These are phyloP conservation scores for Pichia sp. DNA, from an alignment of 1,139 yeast species.

Conservation along the genomic window DNA sequence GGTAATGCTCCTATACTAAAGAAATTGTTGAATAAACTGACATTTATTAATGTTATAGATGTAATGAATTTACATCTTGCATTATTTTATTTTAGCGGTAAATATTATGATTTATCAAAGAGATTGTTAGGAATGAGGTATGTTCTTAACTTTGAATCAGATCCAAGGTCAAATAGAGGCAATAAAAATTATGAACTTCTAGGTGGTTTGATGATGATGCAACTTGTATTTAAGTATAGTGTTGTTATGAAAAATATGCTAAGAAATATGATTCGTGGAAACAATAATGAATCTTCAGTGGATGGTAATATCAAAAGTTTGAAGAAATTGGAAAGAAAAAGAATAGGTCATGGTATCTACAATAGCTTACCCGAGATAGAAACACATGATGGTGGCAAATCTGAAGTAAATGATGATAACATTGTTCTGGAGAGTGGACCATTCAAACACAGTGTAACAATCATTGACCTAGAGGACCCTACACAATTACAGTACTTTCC, in stretches of 20 bases:
- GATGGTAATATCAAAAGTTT: neutral
- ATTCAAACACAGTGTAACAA: slow-evolving; percentile 4
- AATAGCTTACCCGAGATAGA: neutral
- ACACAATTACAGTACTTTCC: slow-evolving; percentile 62
- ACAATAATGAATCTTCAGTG: neutral
- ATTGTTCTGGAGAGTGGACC: neutral
- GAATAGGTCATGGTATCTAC: neutral
- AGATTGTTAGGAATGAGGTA: slow-evolving; percentile 76
- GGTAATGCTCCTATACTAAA: slow-evolving; percentile 10
- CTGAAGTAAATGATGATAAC: neutral
- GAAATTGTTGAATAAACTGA: slow-evolving; percentile 11
- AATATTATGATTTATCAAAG: slow-evolving; percentile 71
- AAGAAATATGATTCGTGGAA: neutral
- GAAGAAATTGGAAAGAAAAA: neutral
- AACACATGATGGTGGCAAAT: neutral
- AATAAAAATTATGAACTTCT: slow-evolving; percentile 69
- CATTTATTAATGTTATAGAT: slow-evolving; percentile 44
- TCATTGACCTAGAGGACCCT: slow-evolving; percentile 52
- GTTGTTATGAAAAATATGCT: slow-evolving; percentile 20
- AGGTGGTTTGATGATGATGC: slow-evolving; percentile 64
- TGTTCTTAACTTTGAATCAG: slow-evolving; percentile 60
- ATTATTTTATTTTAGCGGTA: slow-evolving; percentile 72
- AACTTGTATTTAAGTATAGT: slow-evolving; percentile 44
- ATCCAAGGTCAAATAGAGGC: slow-evolving; percentile 30
- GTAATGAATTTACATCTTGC: slow-evolving; percentile 68